Base-by-base conservation (phyloP, 2,329 filamentous ascomycete species). In the Alternaria atra region DNA sequence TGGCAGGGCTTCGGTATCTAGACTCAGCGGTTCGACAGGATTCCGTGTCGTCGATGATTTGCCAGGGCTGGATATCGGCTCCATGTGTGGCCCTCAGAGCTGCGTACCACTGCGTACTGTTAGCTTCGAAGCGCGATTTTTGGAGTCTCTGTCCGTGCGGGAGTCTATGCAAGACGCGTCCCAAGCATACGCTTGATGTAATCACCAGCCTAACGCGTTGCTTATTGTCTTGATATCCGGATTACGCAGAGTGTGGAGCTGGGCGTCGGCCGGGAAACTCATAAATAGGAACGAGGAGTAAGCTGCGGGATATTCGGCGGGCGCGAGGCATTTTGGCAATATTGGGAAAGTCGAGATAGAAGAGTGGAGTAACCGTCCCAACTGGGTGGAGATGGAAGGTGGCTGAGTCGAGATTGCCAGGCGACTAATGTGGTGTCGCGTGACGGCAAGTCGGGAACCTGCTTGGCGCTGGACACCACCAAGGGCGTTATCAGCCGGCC, bases 391-490 rank as follows among this genome's bases (percentile, higher is more conserved):
- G 60, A 63, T 63, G 60, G 52, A 55, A 39, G 56, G 52, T 60
- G 56, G 54, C 58, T 61, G 58, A 60, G 58, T 60, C 58, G 58
- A 60, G 44, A 56, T 56, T 60, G 50, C 52, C 57, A 60, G 52
- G 44, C 57, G 52, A 51, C 57, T 55, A 60, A 50, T 34, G 8
- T 30, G 27, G 52, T 55, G 60, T 63, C 60, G 60, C 52, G 56
- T 63, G 58, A 60, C 53, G 58, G 53, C 29, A 35, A 52, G 50
- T 52, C 50, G 51, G 52, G 48, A 46, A 44, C 48, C 50, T 44
- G 43, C 53, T 58, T 58, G 55, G 55, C 59, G 23, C 20, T 48
- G 48, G 54, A 50, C 53, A 60, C 46, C 53, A 57, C 53, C 40
- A 25, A 42, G 34, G 27, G 58, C 40, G 35, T 60, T 60, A 60